Percentiles rank a stretch among this genome's conserved stretches.
Conservation (phyloP, 805 yeast species). For the Candida pini region DNA sequence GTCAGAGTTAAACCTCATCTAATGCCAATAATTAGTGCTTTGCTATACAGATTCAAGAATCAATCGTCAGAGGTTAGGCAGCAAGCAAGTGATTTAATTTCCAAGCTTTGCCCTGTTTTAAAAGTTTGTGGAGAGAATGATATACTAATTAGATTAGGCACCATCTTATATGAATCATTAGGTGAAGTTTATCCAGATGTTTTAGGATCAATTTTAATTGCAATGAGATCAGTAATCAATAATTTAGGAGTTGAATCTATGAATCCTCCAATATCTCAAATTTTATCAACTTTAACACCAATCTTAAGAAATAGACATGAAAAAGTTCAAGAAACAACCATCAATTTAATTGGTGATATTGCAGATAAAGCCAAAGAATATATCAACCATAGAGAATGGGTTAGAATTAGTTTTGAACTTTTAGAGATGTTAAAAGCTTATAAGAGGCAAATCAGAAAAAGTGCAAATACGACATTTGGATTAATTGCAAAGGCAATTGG, state of each 20-base stretch:
- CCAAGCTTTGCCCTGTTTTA: slow-evolving; percentile 60
- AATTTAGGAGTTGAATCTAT: slow-evolving; percentile 54
- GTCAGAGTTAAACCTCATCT: slow-evolving; percentile 63
- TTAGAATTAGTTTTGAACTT: slow-evolving; percentile 88
- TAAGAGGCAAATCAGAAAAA: slow-evolving; percentile 66
- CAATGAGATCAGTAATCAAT: slow-evolving; percentile 57
- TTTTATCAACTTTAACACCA: slow-evolving; percentile 86
- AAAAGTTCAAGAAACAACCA: slow-evolving; percentile 80
- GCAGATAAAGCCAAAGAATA: slow-evolving; percentile 77
- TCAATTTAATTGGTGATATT: slow-evolving; percentile 72
- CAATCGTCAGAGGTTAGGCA: slow-evolving; percentile 68
- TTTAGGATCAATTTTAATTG: slow-evolving; percentile 75
- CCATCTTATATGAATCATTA: slow-evolving; percentile 78
- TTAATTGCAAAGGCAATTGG: slow-evolving; percentile 88
- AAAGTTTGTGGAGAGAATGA: slow-evolving; percentile 59
- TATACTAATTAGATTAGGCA: slow-evolving; percentile 60
- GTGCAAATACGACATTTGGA: slow-evolving; percentile 90
- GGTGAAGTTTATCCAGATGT: slow-evolving; percentile 97
- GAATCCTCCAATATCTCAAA: slow-evolving; percentile 77
- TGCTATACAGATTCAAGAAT: slow-evolving; percentile 68
- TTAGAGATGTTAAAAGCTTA: slow-evolving; percentile 84
- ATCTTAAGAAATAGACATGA: slow-evolving; percentile 85
- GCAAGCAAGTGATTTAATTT: slow-evolving; percentile 76
- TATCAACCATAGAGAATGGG: slow-evolving; percentile 93
- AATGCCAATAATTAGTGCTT: slow-evolving; percentile 63